Evolutionary conservation across 2,329 filamentous ascomycete species (phyloP).

Genomic region (Colletotrichum theobromicola): DNA sequence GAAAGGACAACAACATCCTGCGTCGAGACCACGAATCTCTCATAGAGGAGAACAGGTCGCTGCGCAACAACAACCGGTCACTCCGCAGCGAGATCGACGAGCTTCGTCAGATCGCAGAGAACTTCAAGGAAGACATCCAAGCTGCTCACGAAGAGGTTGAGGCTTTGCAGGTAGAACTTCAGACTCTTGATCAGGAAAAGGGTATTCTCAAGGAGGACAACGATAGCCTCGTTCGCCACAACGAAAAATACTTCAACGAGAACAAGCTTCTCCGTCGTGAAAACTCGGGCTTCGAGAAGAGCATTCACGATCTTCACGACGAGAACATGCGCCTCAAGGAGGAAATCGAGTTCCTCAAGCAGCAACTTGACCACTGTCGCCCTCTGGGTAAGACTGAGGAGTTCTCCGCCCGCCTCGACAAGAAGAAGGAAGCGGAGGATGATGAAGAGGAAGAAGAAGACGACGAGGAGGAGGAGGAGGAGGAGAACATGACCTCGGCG

Average conservation of each 20-base stretch:
- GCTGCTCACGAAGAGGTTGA: slow-evolving; percentile 45
- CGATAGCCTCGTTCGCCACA: slow-evolving; percentile 56
- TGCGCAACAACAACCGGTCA: slow-evolving; percentile 44
- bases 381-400: slow-evolving; percentile 40
- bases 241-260: slow-evolving; percentile 60
- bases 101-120: slow-evolving; percentile 46
- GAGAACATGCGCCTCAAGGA: slow-evolving; percentile 53
- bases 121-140: slow-evolving; percentile 46
- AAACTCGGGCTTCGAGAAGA: slow-evolving; percentile 53
- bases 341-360: slow-evolving; percentile 50
- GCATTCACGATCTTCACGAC: slow-evolving; percentile 48
- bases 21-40: slow-evolving; percentile 49
- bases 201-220: slow-evolving; percentile 54
- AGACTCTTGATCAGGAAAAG: slow-evolving; percentile 47
- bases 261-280: slow-evolving; percentile 55
- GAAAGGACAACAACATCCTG: slow-evolving; percentile 44
- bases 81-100: slow-evolving; percentile 49
- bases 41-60: slow-evolving; percentile 48
- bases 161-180: slow-evolving; percentile 41
- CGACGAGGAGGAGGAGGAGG: slow-evolving; percentile 22
- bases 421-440: slow-evolving; percentile 36
- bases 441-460: slow-evolving; percentile 22
- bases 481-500: slow-evolving; percentile 63
- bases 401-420: slow-evolving; percentile 33
- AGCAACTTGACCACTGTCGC: slow-evolving; percentile 48